Percentiles rank a stretch among this genome's conserved stretches.
These are phyloP conservation scores for Gigaspora rosea DNA, from an alignment of 192 early-diverging fungal genomes.

Conservation along the genomic window DNA sequence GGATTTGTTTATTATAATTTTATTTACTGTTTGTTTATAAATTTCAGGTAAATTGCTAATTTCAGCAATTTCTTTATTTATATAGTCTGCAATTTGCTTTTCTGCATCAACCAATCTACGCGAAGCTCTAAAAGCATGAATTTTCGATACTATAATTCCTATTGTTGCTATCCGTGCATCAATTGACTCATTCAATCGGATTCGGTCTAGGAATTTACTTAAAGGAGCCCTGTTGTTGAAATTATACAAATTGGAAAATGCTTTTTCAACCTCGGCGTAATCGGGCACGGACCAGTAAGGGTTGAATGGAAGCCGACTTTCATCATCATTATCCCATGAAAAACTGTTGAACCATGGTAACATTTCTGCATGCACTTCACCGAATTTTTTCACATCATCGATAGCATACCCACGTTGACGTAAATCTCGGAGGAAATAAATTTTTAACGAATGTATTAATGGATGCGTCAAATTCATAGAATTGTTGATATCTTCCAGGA, in stretches of 20 bases:
- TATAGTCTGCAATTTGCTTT: background rate
- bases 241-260: background rate
- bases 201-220: background rate
- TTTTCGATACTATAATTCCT: conserved; percentile 2
- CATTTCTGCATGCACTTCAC: background rate
- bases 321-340: background rate
- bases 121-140: conserved; percentile 19
- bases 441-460: conserved; percentile 20
- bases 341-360: conserved; percentile 16
- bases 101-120: conserved; percentile 1
- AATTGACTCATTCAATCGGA: background rate
- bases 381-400: conserved; percentile 25
- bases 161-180: background rate
- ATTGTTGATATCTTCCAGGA: conserved; percentile 5
- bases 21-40: background rate
- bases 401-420: conserved; percentile 9
- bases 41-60: background rate
- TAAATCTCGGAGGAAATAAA: conserved; percentile 32
- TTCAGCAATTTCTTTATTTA: background rate
- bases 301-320: conserved; percentile 27
- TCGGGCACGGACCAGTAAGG: conserved; percentile 7
- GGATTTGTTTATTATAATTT: background rate
- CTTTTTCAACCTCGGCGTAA: conserved; percentile 12
- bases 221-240: background rate
- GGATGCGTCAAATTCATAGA: background rate